Conservation (phyloP, 257 asterid genomes). For the Solanum okadae region DNA sequence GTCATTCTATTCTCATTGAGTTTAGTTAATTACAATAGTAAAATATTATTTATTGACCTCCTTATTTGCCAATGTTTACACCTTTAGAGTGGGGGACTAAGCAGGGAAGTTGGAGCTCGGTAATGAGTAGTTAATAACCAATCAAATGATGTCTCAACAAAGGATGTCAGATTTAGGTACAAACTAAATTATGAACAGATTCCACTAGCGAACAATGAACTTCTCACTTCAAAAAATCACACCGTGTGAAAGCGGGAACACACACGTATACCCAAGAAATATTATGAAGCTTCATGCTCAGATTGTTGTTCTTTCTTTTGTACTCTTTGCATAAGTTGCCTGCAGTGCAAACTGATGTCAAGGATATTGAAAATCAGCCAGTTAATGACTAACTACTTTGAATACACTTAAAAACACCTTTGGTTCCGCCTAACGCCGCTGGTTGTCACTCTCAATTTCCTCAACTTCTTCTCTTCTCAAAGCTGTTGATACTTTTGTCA, state of each 20-base stretch:
- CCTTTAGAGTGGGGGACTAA: neutral
- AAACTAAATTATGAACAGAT: neutral
- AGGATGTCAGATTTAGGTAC: neutral
- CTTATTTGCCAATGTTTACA: neutral
- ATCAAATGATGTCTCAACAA: neutral
- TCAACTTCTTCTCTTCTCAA: slow-evolving; percentile 41
- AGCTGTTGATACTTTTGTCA: slow-evolving; percentile 51
- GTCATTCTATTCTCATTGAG: neutral
- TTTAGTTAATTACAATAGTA: neutral
- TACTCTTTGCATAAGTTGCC: neutral
- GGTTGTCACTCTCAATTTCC: slow-evolving; percentile 33
- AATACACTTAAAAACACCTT: slow-evolving; percentile 8
- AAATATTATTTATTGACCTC: neutral
- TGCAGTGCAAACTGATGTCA: neutral
- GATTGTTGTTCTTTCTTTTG: neutral
- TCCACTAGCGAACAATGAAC: neutral
- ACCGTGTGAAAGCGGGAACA: neutral
- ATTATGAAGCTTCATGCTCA: neutral
- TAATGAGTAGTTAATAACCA: neutral
- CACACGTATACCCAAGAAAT: neutral
- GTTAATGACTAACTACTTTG: neutral
- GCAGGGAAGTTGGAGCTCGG: neutral
- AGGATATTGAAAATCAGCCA: neutral
- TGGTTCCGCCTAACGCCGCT: slow-evolving; percentile 21
- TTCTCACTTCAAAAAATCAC: neutral